phyloP scores from a whole-genome alignment of 2,329 filamentous ascomycete genomes.

The Berkeleyomyces rouxiae region DNA sequence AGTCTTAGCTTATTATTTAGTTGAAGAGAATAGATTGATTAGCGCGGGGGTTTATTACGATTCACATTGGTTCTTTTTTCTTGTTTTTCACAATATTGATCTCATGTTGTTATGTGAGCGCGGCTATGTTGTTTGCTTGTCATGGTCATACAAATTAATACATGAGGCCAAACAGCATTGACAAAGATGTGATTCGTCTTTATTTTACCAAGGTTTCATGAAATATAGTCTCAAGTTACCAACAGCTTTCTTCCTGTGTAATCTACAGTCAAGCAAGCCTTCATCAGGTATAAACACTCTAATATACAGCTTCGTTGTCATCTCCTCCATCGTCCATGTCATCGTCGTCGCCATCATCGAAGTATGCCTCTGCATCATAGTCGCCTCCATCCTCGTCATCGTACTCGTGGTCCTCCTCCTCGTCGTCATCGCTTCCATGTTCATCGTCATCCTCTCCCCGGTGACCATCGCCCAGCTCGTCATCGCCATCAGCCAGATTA shows the following conservation, averaged over 20 bases:
- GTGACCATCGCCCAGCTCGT: conserved; percentile 28
- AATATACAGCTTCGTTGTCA: conserved; percentile 14
- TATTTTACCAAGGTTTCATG: background rate
- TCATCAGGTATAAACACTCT: background rate
- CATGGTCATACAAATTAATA: background rate
- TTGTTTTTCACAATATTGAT: background rate
- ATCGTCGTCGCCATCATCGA: conserved; percentile 40
- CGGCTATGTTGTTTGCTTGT: background rate
- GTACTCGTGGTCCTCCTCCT: conserved; percentile 29
- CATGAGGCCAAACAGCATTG: background rate
- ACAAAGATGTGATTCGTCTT: background rate
- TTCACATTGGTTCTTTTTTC: background rate
- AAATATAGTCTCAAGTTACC: background rate
- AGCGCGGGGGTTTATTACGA: background rate
- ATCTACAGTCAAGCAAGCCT: background rate
- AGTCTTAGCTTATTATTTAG: background rate
- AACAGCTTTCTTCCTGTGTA: no score
- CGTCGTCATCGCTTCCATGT: conserved; percentile 25
- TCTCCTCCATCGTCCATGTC: conserved; percentile 35
- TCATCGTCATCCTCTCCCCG: conserved; percentile 30
- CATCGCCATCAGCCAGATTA: conserved; percentile 29
- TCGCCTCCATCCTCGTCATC: conserved; percentile 44
- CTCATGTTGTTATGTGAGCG: background rate
- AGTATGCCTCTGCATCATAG: conserved; percentile 45
- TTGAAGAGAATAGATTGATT: background rate